Conservation (phyloP, 345 rosid species). For the Hibiscus syriacus region DNA sequence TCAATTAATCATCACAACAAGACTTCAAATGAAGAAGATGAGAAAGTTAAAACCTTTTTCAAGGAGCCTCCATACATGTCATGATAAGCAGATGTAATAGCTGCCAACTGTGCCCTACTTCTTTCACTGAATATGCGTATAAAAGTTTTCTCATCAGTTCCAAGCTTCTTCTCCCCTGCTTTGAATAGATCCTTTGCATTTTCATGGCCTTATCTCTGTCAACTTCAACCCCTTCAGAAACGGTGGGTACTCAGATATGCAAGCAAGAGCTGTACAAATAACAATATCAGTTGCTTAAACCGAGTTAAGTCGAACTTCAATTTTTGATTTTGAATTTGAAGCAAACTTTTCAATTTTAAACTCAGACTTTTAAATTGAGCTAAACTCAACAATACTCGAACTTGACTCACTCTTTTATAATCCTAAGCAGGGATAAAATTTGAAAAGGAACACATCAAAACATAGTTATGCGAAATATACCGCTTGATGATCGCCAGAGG, state of each 20-base stretch:
- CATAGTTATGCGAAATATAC: constrained; percentile 19
- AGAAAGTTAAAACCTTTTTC: constrained; percentile 38
- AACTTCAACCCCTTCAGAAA: constrained; percentile 45
- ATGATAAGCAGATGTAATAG: constrained; percentile 34
- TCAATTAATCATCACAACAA: neutral
- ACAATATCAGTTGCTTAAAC: no score
- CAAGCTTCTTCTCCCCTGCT: constrained; percentile 59
- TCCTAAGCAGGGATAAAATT: no score
- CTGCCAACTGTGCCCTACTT: constrained; percentile 57
- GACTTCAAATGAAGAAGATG: neutral
- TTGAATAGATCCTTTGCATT: constrained; percentile 56
- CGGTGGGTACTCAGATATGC: constrained; percentile 38
- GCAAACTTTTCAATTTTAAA: no score
- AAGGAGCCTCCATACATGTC: constrained; percentile 39
- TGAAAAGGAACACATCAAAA: neutral
- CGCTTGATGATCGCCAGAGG: constrained; percentile 47
- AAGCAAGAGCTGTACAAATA: constrained; percentile 41
- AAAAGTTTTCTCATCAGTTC: constrained; percentile 70
- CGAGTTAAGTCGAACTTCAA: no score
- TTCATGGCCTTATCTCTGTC: constrained; percentile 28
- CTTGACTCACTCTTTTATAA: no score
- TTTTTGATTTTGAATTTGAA: no score
- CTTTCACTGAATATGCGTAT: constrained; percentile 45
- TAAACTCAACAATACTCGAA: no score
- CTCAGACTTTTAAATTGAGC: no score